Evolutionary conservation across 2,329 filamentous ascomycete genomes (phyloP), one percentile per base, ranked within the genome.

Genomic region (Amauroascus verrucosus): DNA sequence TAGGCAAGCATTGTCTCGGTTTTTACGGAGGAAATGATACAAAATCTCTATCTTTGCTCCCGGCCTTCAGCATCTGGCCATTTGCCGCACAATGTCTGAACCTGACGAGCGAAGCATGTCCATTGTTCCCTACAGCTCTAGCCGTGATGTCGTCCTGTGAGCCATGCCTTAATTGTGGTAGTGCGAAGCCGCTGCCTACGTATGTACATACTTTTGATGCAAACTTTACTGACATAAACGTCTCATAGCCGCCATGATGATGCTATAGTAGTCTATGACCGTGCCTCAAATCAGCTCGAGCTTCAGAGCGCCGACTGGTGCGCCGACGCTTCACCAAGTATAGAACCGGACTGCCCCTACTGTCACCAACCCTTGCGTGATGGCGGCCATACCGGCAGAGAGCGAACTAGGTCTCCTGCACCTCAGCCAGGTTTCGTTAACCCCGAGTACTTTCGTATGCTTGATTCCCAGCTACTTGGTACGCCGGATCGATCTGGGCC

Each of bases 371-470:
- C 88, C 16, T 78, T 81, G 60, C 74, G 71, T 28, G 83, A 68
- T 67, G 77, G 46, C 4, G 8, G 58, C 16, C 76, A 79, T 41
- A 61, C 65, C 22, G 64, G 64, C 18, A 63, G 66, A 28, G 65
- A 67, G 18, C 55, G 61, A 56, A 65, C 66, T 37, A 40, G 48
- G 62, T 68, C 57, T 51, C 67, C 60, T 58, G 59, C 45, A 58
- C 59, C 61, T 58, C 67, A 64, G 62, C 78, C 85, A 47, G 79
- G 84, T 54, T 97, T 90, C 65, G 86, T 96, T 61, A 85, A 90
- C 63, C 90, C 90, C 1, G 82, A 89, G 49, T 98, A 98, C 74
- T 98, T 98, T 70, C 88, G 88, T 63, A 90, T 97, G 85, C 82
- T 98, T 38, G 85, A 81, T 43, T 71, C 77, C 48, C 82, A 77